Conservation (phyloP, 2,329 filamentous ascomycete genomes). For the Exophiala phaeomuriformis region DNA sequence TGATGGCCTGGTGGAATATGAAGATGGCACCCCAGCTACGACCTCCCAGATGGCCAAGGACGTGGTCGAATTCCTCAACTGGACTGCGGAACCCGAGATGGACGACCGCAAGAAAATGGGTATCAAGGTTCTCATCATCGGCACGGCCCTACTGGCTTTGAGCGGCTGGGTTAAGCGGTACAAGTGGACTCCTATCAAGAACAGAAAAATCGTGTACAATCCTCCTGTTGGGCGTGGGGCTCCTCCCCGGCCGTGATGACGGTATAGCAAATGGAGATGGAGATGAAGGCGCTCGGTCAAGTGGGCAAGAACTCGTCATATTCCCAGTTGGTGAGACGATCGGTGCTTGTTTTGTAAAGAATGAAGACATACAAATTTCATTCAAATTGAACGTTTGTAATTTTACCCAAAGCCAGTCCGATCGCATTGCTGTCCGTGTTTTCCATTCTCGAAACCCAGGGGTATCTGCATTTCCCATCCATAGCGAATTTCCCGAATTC, state of each 20-base stretch:
- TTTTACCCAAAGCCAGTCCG: neutral
- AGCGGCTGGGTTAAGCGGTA: slow-evolving; percentile 99
- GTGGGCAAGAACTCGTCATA: neutral
- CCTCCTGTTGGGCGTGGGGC: slow-evolving; percentile 31
- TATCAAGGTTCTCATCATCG: slow-evolving; percentile 84
- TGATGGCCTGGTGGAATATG: slow-evolving; percentile 95
- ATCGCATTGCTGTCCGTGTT: neutral
- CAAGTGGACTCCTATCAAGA: slow-evolving; percentile 97
- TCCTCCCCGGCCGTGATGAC: neutral
- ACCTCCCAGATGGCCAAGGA: slow-evolving; percentile 99
- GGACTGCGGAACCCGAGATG: slow-evolving; percentile 98
- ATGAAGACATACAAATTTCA: slow-evolving; percentile 11
- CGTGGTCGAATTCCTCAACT: slow-evolving; percentile 97
- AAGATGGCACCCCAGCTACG: slow-evolving; percentile 87
- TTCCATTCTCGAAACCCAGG: neutral
- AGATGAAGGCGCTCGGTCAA: neutral
- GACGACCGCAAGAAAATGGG: slow-evolving; percentile 99
- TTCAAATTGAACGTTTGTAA: neutral
- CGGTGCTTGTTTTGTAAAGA: slow-evolving; percentile 17
- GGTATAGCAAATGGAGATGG: neutral
- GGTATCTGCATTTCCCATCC: neutral
- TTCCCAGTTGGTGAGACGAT: neutral
- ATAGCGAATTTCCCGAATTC: neutral
- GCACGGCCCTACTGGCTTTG: slow-evolving; percentile 69
- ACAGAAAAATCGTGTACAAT: slow-evolving; percentile 84